Conservation (phyloP, 2,329 filamentous ascomycete genomes). For the Cladosporium sp. region DNA sequence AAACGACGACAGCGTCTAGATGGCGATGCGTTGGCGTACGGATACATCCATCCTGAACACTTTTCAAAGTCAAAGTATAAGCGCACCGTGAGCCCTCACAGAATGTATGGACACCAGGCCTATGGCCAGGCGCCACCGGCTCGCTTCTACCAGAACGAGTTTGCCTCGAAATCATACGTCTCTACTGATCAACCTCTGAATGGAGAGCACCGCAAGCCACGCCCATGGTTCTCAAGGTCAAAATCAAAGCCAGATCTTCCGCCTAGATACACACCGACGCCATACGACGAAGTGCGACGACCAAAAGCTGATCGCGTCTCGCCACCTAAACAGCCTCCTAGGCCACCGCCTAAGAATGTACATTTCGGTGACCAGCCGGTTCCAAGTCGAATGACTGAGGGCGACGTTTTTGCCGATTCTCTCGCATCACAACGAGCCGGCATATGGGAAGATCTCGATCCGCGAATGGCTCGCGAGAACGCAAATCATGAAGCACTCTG, state of each 20-base stretch:
- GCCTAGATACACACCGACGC: not conserved
- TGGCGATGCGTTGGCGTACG: slow-evolving; percentile 5
- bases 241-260: not conserved
- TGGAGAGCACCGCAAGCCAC: not conserved
- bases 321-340: not conserved
- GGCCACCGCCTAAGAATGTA: not conserved
- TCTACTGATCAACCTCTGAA: not conserved
- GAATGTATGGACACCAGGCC: slow-evolving; percentile 1
- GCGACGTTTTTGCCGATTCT: not conserved
- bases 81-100: not conserved
- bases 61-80: not conserved
- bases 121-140: slow-evolving; percentile 2
- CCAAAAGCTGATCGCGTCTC: not conserved
- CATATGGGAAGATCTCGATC: not conserved
- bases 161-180: slow-evolving; percentile 1
- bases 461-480: not conserved
- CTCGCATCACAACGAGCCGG: not conserved
- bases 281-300: not conserved
- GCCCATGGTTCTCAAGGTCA: not conserved
- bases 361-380: not conserved
- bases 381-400: too few relatives aligned
- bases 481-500: not conserved
- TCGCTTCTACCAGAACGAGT: slow-evolving; percentile 4
- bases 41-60: slow-evolving; percentile 7
- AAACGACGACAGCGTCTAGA: slow-evolving; percentile 5